Evolutionary conservation across 768 basidiomycete genomes (phyloP).

Genomic region (Russula compacta): DNA sequence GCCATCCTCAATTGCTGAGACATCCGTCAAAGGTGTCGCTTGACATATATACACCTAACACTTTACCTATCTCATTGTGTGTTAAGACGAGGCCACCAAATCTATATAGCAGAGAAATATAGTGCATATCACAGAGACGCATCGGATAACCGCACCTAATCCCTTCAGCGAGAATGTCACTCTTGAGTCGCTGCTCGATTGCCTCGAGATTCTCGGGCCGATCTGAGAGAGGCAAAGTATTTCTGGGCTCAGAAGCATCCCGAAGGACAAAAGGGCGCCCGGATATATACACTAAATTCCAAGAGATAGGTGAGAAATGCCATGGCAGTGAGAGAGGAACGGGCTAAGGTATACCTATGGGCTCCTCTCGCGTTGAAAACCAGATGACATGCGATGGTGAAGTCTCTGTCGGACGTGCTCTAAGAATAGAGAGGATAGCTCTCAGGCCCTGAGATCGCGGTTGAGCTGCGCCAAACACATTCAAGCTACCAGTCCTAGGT

Average conservation of each 20-base stretch:
- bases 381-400: constrained; percentile 77
- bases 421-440: constrained; percentile 79
- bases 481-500: constrained; percentile 66
- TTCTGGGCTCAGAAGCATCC: constrained; percentile 75
- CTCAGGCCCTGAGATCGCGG: constrained; percentile 87
- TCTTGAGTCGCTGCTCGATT: constrained; percentile 81
- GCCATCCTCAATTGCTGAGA: constrained; percentile 45
- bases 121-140: neutral
- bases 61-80: constrained; percentile 82
- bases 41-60: neutral
- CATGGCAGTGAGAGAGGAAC: neutral
- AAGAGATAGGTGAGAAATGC: constrained; percentile 9
- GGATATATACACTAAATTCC: constrained; percentile 64
- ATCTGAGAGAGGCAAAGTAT: constrained; percentile 73
- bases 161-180: constrained; percentile 85
- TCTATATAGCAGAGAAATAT: constrained; percentile 30
- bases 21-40: neutral
- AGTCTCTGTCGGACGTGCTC: constrained; percentile 55
- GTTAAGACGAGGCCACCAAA: constrained; percentile 88
- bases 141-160: constrained; percentile 38
- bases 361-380: constrained; percentile 97
- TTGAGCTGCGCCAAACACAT: constrained; percentile 93
- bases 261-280: constrained; percentile 89
- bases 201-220: constrained; percentile 93
- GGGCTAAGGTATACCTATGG: constrained; percentile 51